Evolutionary conservation across 2,329 filamentous ascomycete genomes (phyloP).

Genomic region (Pseudogymnoascus sp.): DNA sequence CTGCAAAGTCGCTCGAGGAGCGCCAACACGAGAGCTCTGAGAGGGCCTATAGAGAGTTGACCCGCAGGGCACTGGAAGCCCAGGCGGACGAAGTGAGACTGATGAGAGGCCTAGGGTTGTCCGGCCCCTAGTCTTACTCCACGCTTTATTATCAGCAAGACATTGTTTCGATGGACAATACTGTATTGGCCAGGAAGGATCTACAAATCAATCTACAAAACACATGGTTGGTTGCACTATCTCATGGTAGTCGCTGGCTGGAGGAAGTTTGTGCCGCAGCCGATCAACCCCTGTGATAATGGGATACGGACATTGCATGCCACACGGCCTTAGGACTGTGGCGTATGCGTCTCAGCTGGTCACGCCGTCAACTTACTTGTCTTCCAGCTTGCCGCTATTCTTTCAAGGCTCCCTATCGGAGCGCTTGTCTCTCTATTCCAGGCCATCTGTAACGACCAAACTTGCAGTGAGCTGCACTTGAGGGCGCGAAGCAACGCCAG

Average conservation of each 20-base stretch:
- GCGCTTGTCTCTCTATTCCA: background rate
- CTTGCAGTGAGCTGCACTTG: background rate
- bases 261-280: background rate
- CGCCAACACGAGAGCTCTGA: slow-evolving; percentile 48
- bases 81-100: slow-evolving; percentile 76
- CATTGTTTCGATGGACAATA: background rate
- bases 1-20: slow-evolving; percentile 35
- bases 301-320: background rate
- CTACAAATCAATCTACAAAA: background rate
- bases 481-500: background rate
- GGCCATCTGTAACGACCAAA: background rate
- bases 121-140: background rate
- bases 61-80: slow-evolving; percentile 66
- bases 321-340: background rate
- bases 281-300: background rate
- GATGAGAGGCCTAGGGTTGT: slow-evolving; percentile 57
- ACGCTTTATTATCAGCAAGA: background rate
- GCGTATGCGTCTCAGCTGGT: background rate
- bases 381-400: background rate
- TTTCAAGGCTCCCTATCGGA: slow-evolving; percentile 4
- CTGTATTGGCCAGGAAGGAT: background rate
- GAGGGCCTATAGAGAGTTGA: slow-evolving; percentile 56
- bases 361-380: background rate
- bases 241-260: background rate
- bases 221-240: background rate